Evolutionary conservation across 345 rosid genomes (phyloP).

Genomic region (Acer saccharum): DNA sequence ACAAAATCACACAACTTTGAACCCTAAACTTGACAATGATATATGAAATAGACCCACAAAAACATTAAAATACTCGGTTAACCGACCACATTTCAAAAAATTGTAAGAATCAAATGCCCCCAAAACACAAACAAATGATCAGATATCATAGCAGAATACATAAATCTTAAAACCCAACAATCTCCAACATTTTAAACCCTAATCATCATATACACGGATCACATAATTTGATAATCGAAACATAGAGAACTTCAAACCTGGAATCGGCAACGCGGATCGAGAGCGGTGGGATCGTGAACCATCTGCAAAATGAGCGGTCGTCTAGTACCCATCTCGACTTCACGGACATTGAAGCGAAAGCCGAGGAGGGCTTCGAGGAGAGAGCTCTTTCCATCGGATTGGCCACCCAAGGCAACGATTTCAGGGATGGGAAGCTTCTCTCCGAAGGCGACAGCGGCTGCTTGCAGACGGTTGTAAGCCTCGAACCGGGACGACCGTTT

Average conservation of each 20-base stretch:
- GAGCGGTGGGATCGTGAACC: slow-evolving; percentile 87
- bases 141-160: too few relatives aligned
- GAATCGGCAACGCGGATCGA: slow-evolving; percentile 87
- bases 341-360: slow-evolving; percentile 92
- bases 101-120: too few relatives aligned
- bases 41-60: too few relatives aligned
- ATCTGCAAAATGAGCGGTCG: slow-evolving; percentile 92
- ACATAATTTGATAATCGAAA: background rate
- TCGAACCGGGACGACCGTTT: slow-evolving; percentile 68
- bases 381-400: slow-evolving; percentile 95
- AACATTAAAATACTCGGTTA: too few relatives aligned
- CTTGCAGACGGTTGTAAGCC: slow-evolving; percentile 94
- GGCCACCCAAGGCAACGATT: slow-evolving; percentile 95
- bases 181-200: background rate
- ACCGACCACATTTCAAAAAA: too few relatives aligned
- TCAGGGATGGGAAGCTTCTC: slow-evolving; percentile 98
- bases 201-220: background rate
- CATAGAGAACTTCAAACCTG: slow-evolving; percentile 45
- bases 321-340: slow-evolving; percentile 98
- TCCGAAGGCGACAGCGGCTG: slow-evolving; percentile 94
- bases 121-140: too few relatives aligned
- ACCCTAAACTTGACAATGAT: too few relatives aligned
- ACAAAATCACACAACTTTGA: too few relatives aligned
- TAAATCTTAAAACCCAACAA: too few relatives aligned
- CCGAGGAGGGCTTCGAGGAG: slow-evolving; percentile 94